Conservation (phyloP, 805 yeast species). For the Candida sakaeoensis region DNA sequence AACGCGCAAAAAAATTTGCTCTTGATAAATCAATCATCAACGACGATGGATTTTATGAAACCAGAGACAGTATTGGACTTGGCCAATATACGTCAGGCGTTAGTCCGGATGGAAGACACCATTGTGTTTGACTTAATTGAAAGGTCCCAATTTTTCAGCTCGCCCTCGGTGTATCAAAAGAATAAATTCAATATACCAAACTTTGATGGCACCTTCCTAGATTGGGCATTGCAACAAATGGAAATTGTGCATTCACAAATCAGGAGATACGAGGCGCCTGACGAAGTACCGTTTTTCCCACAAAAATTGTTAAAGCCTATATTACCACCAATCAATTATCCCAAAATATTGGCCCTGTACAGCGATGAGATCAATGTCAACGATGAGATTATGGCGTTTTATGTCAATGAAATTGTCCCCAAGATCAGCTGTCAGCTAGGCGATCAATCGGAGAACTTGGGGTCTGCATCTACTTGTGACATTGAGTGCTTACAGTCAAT, state of each 20-base stretch:
- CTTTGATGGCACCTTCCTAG: conserved; percentile 78
- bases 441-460: conserved; percentile 81
- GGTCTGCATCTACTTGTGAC: conserved; percentile 82
- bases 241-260: conserved; percentile 68
- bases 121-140: conserved; percentile 90
- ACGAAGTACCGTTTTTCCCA: conserved; percentile 88
- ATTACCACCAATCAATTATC: conserved; percentile 76
- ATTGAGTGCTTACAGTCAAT: conserved; percentile 84
- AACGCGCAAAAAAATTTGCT: neutral
- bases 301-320: conserved; percentile 61
- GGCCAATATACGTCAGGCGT: conserved; percentile 74
- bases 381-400: conserved; percentile 59
- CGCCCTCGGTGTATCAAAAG: conserved; percentile 68
- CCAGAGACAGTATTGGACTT: conserved; percentile 81
- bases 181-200: conserved; percentile 58
- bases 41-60: conserved; percentile 72
- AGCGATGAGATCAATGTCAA: conserved; percentile 76
- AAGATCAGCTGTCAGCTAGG: conserved; percentile 59
- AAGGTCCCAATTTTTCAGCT: conserved; percentile 79
- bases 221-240: conserved; percentile 75
- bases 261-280: conserved; percentile 91
- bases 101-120: conserved; percentile 94
- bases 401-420: conserved; percentile 75
- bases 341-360: conserved; percentile 72
- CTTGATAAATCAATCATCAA: neutral